Evolutionary conservation across 306 rosid species (phyloP).

Genomic region (Vicia sativa): DNA sequence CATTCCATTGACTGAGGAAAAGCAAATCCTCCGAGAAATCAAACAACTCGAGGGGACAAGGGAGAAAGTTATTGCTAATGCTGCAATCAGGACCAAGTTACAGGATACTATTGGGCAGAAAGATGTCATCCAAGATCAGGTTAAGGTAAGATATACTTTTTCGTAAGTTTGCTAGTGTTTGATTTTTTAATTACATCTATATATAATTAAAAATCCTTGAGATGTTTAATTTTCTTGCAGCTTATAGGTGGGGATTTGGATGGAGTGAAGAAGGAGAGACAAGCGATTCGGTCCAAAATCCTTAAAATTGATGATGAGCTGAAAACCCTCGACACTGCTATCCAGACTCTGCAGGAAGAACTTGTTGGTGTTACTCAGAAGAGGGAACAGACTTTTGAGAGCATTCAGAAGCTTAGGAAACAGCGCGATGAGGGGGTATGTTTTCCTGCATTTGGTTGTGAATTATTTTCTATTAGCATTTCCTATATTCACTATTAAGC

Average conservation of each 20-base stretch:
- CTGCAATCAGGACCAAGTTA: constrained; percentile 79
- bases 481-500: background rate
- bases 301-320: constrained; percentile 75
- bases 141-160: constrained; percentile 64
- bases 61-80: constrained; percentile 82
- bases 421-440: constrained; percentile 86
- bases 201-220: constrained; percentile 3
- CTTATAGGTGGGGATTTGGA: constrained; percentile 84
- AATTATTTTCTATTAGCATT: background rate
- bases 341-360: constrained; percentile 69
- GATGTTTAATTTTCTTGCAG: constrained; percentile 49
- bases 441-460: constrained; percentile 16
- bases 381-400: constrained; percentile 70
- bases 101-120: constrained; percentile 81
- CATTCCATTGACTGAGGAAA: constrained; percentile 87
- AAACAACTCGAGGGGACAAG: constrained; percentile 95
- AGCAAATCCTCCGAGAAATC: constrained; percentile 84
- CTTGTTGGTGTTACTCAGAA: constrained; percentile 60
- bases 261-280: constrained; percentile 91
- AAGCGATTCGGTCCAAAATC: constrained; percentile 73
- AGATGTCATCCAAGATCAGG: constrained; percentile 81
- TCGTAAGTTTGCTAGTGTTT: constrained; percentile 32
- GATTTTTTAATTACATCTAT: background rate
- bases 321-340: constrained; percentile 60
- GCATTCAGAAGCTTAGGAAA: constrained; percentile 65